Evolutionary conservation across 176 grass and related monocot species (phyloP), one percentile per base, ranked within the genome.

Genomic region (Canna indica): DNA sequence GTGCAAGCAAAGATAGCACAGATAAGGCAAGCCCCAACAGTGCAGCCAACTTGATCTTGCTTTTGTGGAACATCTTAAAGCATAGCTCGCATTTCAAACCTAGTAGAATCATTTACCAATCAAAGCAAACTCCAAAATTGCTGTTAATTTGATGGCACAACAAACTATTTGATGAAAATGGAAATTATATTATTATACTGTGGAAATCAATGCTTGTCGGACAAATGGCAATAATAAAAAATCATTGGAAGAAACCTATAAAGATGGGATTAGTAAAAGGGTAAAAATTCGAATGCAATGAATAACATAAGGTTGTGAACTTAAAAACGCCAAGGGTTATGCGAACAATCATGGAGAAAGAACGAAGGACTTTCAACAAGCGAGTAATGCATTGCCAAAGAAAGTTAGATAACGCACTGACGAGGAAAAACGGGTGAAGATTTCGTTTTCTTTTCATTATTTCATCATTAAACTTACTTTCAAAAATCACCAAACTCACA

Each of bases 21-120:
- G 90, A 99, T 46, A 99, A 68, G 28, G 81, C 42, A 25, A 99
- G 90, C 68, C 89, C 90, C n/a, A 94, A 56, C 18, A 74, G 79
- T n/a, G 82, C 91, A 76, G 83, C 85, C 84, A 93, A 71, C 87
- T 94, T 99, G 79, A 99, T 83, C 74, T 92, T 99, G 80, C 84
- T 90, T 75, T 87, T 93, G 66, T 84, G 80, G 34, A 99, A 84
- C 95, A 99, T 99, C 83, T 85, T 90, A 79, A 50, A 70, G 16
- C 44, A 70, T 30, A 48, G 25, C 27, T 70, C 5, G 26, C 68
- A 70, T 70, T 44, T 4, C 24, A 45, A 41, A 44, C 22, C 36
- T 24, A 38, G 24, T 24, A 22, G 34, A 10, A 9, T 2, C 9
- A 66, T 62, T 34, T 53, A 53, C 17, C 7, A 5, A 4, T 62